These are phyloP conservation scores for Takakia lepidozioides DNA, from an alignment of 225 moss, liverwort and hornwort genomes.

Conservation along the genomic window DNA sequence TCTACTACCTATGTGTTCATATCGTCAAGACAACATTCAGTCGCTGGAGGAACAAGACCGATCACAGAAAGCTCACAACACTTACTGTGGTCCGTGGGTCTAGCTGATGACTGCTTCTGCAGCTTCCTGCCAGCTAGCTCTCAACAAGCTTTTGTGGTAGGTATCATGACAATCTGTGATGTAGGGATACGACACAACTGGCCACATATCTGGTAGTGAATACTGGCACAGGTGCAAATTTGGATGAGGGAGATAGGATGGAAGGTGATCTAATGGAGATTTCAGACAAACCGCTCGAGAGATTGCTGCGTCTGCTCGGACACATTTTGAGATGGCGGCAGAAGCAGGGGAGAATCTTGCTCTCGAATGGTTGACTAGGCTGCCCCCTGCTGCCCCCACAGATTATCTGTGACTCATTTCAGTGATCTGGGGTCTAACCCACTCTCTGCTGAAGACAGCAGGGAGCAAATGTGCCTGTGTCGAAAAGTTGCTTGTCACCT, in stretches of 20 bases:
- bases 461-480: too few relatives aligned
- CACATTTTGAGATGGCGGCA: constrained; percentile 61
- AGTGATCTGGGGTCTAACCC: too few relatives aligned
- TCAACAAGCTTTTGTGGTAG: not conserved
- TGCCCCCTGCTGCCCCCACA: constrained; percentile 20
- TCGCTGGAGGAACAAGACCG: too few relatives aligned
- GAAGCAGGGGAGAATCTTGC: constrained; percentile 74
- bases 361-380: constrained; percentile 62
- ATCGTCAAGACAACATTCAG: too few relatives aligned
- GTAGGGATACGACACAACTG: constrained; percentile 1
- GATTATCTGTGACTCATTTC: too few relatives aligned
- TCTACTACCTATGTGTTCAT: too few relatives aligned
- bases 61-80: too few relatives aligned
- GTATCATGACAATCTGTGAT: not conserved
- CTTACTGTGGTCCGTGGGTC: too few relatives aligned
- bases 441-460: too few relatives aligned
- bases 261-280: constrained; percentile 2
- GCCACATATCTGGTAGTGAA: not conserved
- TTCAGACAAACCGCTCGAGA: constrained; percentile 11
- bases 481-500: too few relatives aligned
- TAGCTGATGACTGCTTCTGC: too few relatives aligned
- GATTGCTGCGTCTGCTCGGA: constrained; percentile 21
- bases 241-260: constrained; percentile 13
- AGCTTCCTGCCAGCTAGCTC: not conserved
- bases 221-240: constrained; percentile 27